Evolutionary conservation across 1,139 yeast genomes (phyloP).

Genomic region (Eremothecium cymbalariae): DNA sequence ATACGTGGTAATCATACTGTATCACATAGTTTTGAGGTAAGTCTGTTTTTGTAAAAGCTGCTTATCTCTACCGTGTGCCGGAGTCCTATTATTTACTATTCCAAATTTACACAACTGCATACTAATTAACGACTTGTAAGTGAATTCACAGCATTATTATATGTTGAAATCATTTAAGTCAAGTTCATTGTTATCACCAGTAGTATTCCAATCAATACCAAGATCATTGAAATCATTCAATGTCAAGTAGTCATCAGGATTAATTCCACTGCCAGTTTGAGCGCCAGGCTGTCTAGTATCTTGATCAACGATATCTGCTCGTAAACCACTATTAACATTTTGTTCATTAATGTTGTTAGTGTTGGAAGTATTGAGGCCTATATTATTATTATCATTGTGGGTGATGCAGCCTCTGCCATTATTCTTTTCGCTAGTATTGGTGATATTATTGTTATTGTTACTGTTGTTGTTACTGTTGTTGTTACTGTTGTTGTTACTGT

Average conservation of each 20-base stretch:
- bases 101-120: no score
- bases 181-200: constrained; percentile 26
- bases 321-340: constrained; percentile 3
- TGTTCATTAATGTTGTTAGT: constrained; percentile 6
- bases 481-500: constrained; percentile 15
- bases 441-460: constrained; percentile 12
- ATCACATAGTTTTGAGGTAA: no score
- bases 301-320: constrained; percentile 9
- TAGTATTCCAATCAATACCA: constrained; percentile 32
- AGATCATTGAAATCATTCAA: constrained; percentile 31
- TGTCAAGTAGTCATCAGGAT: constrained; percentile 28
- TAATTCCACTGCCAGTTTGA: constrained; percentile 7
- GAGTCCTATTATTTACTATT: no score
- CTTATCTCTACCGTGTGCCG: no score
- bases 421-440: constrained; percentile 13
- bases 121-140: no score
- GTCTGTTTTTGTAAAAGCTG: no score
- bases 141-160: no score
- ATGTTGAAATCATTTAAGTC: constrained; percentile 28
- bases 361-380: constrained; percentile 9
- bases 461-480: constrained; percentile 12
- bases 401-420: constrained; percentile 12
- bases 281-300: constrained; percentile 3
- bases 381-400: constrained; percentile 9
- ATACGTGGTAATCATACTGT: no score